Evolutionary conservation across 2,329 filamentous ascomycete genomes (phyloP).

Genomic region (Emmonsiellopsis sp.): DNA sequence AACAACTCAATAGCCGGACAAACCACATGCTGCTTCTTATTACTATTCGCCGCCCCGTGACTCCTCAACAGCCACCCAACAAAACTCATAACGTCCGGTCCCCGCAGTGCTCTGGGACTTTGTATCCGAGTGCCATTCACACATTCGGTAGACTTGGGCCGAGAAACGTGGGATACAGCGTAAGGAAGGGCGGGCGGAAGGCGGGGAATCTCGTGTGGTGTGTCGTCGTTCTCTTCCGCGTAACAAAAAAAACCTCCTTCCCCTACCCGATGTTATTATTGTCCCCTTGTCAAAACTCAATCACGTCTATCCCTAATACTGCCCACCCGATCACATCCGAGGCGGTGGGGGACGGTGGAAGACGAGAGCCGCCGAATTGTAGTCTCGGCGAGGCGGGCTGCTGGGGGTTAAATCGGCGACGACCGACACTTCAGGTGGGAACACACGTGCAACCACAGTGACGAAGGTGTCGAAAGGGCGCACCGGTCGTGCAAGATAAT

Average conservation of each 20-base stretch:
- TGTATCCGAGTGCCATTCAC: constrained; percentile 5
- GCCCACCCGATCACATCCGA: too few relatives aligned
- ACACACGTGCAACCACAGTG: too few relatives aligned
- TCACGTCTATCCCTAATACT: too few relatives aligned
- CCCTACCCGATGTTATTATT: too few relatives aligned
- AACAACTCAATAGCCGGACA: constrained; percentile 1
- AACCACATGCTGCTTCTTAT: background rate
- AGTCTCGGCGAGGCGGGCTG: background rate
- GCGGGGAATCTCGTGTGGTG: background rate
- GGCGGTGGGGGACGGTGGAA: too few relatives aligned
- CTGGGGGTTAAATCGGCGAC: background rate
- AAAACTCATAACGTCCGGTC: constrained; percentile 6
- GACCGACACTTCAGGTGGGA: background rate
- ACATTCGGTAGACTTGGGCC: background rate
- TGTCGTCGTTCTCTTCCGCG: too few relatives aligned
- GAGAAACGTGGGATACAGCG: background rate
- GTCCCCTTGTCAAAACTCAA: too few relatives aligned
- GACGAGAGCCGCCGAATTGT: background rate
- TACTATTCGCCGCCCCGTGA: background rate
- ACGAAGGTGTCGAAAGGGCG: too few relatives aligned
- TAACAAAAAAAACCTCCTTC: too few relatives aligned
- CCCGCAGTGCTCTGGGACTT: constrained; percentile 1
- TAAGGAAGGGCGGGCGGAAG: background rate
- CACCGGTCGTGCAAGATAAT: too few relatives aligned
- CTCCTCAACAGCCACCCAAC: background rate